Percentiles rank a stretch among this genome's conserved stretches.
Conservation (phyloP, 257 asterid genomes). For the Ilex aquifolium region DNA sequence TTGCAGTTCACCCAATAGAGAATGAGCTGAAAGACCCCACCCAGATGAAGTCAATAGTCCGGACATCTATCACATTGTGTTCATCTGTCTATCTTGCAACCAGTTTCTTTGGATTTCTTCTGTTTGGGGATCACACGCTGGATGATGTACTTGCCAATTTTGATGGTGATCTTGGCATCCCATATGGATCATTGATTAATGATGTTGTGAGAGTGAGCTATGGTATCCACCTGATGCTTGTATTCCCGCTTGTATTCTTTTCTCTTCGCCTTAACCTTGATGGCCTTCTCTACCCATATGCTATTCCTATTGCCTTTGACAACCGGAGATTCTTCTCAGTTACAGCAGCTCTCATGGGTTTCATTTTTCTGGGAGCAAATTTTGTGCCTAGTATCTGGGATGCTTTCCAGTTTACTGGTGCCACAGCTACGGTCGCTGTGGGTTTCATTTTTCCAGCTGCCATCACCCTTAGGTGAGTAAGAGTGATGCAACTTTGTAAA, state of each 20-base stretch:
- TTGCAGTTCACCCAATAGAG: slow-evolving; percentile 80
- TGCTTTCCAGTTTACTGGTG: slow-evolving; percentile 92
- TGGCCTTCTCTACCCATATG: slow-evolving; percentile 61
- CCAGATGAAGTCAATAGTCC: slow-evolving; percentile 69
- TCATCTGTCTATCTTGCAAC: slow-evolving; percentile 65
- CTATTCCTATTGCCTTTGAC: slow-evolving; percentile 63
- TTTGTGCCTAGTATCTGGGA: slow-evolving; percentile 85
- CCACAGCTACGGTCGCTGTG: slow-evolving; percentile 81
- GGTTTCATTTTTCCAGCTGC: slow-evolving; percentile 86
- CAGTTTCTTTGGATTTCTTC: slow-evolving; percentile 77
- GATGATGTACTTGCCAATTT: slow-evolving; percentile 85
- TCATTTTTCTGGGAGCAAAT: slow-evolving; percentile 75
- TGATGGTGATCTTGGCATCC: slow-evolving; percentile 79
- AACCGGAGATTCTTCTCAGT: slow-evolving; percentile 53
- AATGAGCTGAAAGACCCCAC: slow-evolving; percentile 65
- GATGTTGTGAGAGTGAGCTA: slow-evolving; percentile 82
- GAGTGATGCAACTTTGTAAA: not conserved
- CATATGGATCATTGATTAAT: slow-evolving; percentile 52
- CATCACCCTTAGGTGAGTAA: slow-evolving; percentile 61
- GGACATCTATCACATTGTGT: slow-evolving; percentile 59
- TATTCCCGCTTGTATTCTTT: slow-evolving; percentile 73
- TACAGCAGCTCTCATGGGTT: slow-evolving; percentile 56
- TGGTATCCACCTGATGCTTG: slow-evolving; percentile 81
- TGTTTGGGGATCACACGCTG: slow-evolving; percentile 68
- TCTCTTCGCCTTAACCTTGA: slow-evolving; percentile 81